These are phyloP conservation scores for Calonectria pseudoturangicola DNA, from an alignment of 2,329 filamentous ascomycete genomes.

Conservation along the genomic window DNA sequence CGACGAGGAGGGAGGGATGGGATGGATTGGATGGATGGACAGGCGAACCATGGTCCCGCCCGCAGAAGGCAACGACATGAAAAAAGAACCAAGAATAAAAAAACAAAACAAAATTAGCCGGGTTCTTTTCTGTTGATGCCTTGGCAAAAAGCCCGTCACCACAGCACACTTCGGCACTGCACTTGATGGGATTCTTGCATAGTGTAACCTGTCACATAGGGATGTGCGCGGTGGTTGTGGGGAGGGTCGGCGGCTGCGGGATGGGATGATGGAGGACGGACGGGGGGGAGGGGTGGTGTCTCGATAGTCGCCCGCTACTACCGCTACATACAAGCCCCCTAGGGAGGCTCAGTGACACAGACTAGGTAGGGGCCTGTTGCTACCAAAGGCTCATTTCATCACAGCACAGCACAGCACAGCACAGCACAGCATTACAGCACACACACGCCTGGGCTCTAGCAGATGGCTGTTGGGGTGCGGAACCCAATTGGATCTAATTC, in stretches of 20 bases:
- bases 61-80: background rate
- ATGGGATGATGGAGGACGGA: background rate
- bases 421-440: background rate
- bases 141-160: slow-evolving; percentile 1
- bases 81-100: too few relatives aligned
- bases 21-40: background rate
- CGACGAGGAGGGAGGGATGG: background rate
- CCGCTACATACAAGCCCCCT: background rate
- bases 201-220: background rate
- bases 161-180: background rate
- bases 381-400: background rate
- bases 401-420: background rate
- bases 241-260: slow-evolving; percentile 12
- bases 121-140: background rate
- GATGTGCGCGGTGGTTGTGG: background rate
- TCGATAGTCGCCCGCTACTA: slow-evolving; percentile 5
- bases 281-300: background rate
- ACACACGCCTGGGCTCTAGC: background rate
- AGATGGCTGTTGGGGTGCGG: background rate
- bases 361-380: background rate
- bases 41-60: slow-evolving; percentile 1
- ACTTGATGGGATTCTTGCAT: background rate
- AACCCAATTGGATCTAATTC: slow-evolving; percentile 5
- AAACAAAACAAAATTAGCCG: background rate
- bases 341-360: too few relatives aligned